Conservation (phyloP, 2,329 filamentous ascomycete genomes). For the Pseudogymnoascus sp. region DNA sequence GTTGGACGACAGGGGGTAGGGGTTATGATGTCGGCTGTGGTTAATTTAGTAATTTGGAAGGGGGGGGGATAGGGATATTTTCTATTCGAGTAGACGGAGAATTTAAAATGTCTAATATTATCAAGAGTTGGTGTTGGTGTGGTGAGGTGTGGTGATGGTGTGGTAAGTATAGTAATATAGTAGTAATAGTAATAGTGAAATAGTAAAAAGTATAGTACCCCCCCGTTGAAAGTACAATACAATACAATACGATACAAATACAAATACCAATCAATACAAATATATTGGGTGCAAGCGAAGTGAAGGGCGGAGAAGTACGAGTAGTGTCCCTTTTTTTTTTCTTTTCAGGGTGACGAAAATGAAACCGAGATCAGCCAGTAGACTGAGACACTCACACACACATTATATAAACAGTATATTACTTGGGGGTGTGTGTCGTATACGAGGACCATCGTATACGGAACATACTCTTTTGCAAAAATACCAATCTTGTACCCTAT, state of each 20-base stretch:
- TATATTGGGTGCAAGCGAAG: too few relatives aligned
- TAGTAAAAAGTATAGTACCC: too few relatives aligned
- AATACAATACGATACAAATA: background rate
- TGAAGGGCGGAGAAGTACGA: background rate
- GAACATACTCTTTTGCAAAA: too few relatives aligned
- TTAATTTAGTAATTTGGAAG: background rate
- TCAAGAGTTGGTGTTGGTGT: background rate
- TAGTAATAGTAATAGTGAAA: too few relatives aligned
- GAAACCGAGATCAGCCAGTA: constrained; percentile 1
- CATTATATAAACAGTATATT: background rate
- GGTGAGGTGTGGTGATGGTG: too few relatives aligned
- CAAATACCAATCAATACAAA: too few relatives aligned
- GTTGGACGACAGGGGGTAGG: background rate
- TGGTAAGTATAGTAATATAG: background rate
- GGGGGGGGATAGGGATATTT: background rate
- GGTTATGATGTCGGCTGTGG: too few relatives aligned
- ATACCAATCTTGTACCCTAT: too few relatives aligned
- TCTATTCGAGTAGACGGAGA: background rate
- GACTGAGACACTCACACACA: background rate
- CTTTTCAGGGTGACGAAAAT: background rate
- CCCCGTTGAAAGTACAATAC: too few relatives aligned
- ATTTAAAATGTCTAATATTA: background rate
- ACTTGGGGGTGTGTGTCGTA: too few relatives aligned
- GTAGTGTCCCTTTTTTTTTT: too few relatives aligned
- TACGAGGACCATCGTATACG: background rate